phyloP scores from a whole-genome alignment of 192 early-diverging fungal species.

The Coemansia sp. region DNA sequence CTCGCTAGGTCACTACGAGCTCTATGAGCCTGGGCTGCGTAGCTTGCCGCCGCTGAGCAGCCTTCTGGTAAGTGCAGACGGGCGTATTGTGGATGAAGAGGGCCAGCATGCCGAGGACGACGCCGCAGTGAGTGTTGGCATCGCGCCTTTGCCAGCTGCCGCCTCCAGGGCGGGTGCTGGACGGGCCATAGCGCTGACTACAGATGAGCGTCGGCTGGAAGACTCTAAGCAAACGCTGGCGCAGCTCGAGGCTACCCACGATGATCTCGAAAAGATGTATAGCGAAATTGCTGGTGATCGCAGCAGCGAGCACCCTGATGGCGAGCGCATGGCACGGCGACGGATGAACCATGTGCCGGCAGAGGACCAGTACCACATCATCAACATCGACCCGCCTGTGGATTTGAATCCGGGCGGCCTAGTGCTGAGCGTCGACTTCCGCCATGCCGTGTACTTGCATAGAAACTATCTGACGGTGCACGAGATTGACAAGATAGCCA shows the following conservation, averaged over 20 bases:
- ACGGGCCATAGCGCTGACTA: neutral
- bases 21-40: constrained; percentile 47
- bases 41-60: constrained; percentile 43
- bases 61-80: constrained; percentile 15
- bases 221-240: constrained; percentile 27
- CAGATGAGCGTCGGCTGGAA: neutral
- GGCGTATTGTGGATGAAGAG: neutral
- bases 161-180: neutral
- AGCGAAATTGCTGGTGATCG: constrained; percentile 34
- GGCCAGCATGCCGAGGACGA: too few species aligned
- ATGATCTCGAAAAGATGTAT: constrained; percentile 45
- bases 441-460: constrained; percentile 25
- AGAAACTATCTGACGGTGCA: constrained; percentile 25
- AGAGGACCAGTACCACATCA: constrained; percentile 46
- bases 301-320: constrained; percentile 14
- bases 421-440: constrained; percentile 40
- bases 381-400: constrained; percentile 47
- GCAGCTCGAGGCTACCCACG: constrained; percentile 37
- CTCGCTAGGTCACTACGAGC: constrained; percentile 52
- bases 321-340: constrained; percentile 22
- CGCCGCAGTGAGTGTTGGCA: neutral
- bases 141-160: too few species aligned
- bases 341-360: constrained; percentile 26
- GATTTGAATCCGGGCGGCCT: constrained; percentile 25
- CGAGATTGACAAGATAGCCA: constrained; percentile 11